Evolutionary conservation across 1,139 yeast species (phyloP).

Genomic region (Hansenula lynferdii): DNA sequence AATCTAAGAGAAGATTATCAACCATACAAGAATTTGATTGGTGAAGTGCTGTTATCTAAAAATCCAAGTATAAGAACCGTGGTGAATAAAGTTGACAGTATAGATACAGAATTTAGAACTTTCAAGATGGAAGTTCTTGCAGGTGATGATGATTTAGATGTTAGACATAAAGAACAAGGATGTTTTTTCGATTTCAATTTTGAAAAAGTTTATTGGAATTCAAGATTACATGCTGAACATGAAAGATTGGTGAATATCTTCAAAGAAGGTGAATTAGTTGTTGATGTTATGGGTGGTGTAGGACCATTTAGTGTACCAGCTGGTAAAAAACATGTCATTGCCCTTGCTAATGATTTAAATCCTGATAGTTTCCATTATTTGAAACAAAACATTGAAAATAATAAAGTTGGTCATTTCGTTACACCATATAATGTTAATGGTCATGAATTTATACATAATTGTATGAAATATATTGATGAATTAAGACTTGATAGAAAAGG

Average conservation of each 20-base stretch:
- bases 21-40: constrained; percentile 77
- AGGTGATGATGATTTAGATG: constrained; percentile 64
- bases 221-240: constrained; percentile 91
- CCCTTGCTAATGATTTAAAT: constrained; percentile 89
- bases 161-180: constrained; percentile 85
- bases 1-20: constrained; percentile 82
- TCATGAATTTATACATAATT: constrained; percentile 62
- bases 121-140: constrained; percentile 93
- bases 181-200: constrained; percentile 87
- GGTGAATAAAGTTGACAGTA: constrained; percentile 88
- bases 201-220: constrained; percentile 95
- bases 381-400: constrained; percentile 54
- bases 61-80: constrained; percentile 79
- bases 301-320: constrained; percentile 99
- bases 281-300: constrained; percentile 98
- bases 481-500: no score
- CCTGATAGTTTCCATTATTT: constrained; percentile 79
- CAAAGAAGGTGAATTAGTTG: constrained; percentile 63
- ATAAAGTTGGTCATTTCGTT: constrained; percentile 61
- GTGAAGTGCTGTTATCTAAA: constrained; percentile 87
- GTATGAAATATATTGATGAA: constrained; percentile 44
- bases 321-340: constrained; percentile 75
- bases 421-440: constrained; percentile 75
- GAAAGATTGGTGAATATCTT: constrained; percentile 68
- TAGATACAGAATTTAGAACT: constrained; percentile 84